Evolutionary conservation across 306 rosid genomes (phyloP).

Genomic region (Abrus precatorius): DNA sequence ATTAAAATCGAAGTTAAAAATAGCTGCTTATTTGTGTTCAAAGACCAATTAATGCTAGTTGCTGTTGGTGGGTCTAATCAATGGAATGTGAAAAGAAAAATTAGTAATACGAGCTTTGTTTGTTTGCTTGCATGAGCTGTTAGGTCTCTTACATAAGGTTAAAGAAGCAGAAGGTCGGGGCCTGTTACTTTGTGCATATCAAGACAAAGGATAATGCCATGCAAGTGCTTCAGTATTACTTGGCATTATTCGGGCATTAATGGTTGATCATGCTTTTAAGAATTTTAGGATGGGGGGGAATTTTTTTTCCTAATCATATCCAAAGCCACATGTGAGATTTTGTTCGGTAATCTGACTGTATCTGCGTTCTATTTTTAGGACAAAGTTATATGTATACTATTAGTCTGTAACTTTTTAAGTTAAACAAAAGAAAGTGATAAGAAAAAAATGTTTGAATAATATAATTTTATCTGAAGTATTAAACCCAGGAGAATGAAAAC

Average conservation of each 20-base stretch:
- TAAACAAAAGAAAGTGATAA: no score
- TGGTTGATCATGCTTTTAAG: background rate
- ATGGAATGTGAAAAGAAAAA: slow-evolving; percentile 4
- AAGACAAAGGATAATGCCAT: slow-evolving; percentile 44
- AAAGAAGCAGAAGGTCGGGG: slow-evolving; percentile 35
- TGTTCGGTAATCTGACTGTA: slow-evolving; percentile 36
- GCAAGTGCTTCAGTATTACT: slow-evolving; percentile 36
- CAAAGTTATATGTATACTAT: no score
- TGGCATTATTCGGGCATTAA: background rate
- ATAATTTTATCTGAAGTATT: background rate
- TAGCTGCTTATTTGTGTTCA: slow-evolving; percentile 15
- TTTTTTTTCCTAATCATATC: slow-evolving; percentile 20
- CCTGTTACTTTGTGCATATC: slow-evolving; percentile 4
- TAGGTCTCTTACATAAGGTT: slow-evolving; percentile 8
- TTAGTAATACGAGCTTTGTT: slow-evolving; percentile 17
- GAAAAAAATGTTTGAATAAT: no score
- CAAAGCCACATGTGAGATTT: slow-evolving; percentile 46
- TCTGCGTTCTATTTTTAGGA: slow-evolving; percentile 33
- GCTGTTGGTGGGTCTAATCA: slow-evolving; percentile 53
- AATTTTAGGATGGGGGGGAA: slow-evolving; percentile 5
- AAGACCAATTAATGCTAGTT: slow-evolving; percentile 14
- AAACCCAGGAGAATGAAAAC: background rate
- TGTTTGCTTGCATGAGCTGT: slow-evolving; percentile 54
- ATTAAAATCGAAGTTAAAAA: background rate
- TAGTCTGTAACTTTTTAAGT: no score